A percentile compares a stretch with the other conserved stretches of the same genome.
phyloP scores from a whole-genome alignment of 2,329 filamentous ascomycete genomes.

The Lachnellula cervina region DNA sequence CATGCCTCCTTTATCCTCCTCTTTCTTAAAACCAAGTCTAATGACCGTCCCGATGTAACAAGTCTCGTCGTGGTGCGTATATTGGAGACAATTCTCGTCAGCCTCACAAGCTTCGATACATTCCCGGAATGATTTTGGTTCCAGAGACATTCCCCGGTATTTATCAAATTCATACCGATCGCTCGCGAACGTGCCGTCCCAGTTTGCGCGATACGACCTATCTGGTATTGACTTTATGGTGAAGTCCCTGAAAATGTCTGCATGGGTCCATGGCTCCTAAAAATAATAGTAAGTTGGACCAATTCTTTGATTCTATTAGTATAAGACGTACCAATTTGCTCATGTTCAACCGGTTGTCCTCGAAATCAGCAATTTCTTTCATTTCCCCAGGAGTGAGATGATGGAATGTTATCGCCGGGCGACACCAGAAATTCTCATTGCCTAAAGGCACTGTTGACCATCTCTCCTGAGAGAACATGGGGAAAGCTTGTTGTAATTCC shows the following conservation, averaged over 20 bases:
- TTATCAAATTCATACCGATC: constrained; percentile 31
- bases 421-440: constrained; percentile 42
- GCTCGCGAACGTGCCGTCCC: constrained; percentile 46
- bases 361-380: constrained; percentile 46
- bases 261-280: constrained; percentile 26
- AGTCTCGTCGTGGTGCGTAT: constrained; percentile 21
- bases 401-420: constrained; percentile 51
- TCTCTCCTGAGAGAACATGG: constrained; percentile 52
- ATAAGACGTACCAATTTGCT: constrained; percentile 2
- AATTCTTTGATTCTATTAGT: background rate
- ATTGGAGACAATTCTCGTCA: constrained; percentile 31
- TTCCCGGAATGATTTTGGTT: constrained; percentile 37
- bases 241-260: constrained; percentile 47
- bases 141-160: constrained; percentile 35
- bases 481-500: constrained; percentile 43
- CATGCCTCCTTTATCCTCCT: background rate
- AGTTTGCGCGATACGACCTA: constrained; percentile 37
- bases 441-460: constrained; percentile 44
- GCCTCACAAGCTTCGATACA: constrained; percentile 45
- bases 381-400: constrained; percentile 50
- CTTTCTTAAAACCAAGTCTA: background rate
- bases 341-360: constrained; percentile 32
- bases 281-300: constrained; percentile 18
- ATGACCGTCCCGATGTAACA: background rate
- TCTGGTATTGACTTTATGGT: constrained; percentile 38